A percentile compares a stretch with the other conserved stretches of the same genome.
Evolutionary conservation across 352 stramenopile species (phyloP).

Genomic region (Phytophthora chlamydospora): DNA sequence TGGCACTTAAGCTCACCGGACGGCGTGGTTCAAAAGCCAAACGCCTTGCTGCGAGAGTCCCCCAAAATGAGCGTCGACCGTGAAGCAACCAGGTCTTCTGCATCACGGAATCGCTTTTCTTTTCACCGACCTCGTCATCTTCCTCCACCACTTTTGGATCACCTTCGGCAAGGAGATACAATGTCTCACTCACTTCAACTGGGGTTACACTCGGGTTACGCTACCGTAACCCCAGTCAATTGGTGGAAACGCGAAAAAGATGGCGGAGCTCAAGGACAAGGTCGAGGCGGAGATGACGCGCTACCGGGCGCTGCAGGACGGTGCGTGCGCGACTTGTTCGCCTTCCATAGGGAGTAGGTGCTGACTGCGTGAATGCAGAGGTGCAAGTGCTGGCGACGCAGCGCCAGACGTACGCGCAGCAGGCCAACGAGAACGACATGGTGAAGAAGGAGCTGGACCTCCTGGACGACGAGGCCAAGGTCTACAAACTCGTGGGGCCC

Average conservation of each 20-base stretch:
- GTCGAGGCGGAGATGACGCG: constrained; percentile 90
- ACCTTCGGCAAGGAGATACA: too few relatives aligned
- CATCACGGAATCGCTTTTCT: too few relatives aligned
- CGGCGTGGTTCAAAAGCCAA: not conserved
- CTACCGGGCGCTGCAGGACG: constrained; percentile 93
- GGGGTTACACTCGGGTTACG: too few relatives aligned
- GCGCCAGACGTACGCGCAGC: constrained; percentile 91
- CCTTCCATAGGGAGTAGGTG: not conserved
- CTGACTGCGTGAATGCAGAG: constrained; percentile 38
- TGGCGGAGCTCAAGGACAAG: constrained; percentile 66
- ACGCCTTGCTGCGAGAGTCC: too few relatives aligned
- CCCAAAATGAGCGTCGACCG: too few relatives aligned
- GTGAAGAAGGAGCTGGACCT: constrained; percentile 94
- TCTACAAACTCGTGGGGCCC: constrained; percentile 96
- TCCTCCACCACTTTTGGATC: too few relatives aligned
- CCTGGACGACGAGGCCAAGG: constrained; percentile 85
- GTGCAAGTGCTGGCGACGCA: constrained; percentile 85
- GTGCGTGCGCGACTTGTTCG: constrained; percentile 35
- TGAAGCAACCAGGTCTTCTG: too few relatives aligned
- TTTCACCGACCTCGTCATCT: too few relatives aligned
- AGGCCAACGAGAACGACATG: constrained; percentile 97
- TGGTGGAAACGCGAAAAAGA: constrained; percentile 21
- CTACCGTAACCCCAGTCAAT: not conserved
- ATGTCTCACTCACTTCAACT: too few relatives aligned
- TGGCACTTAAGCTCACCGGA: too few relatives aligned